phyloP scores from a whole-genome alignment of 163 green algal species.

The Chlorella variabilis region DNA sequence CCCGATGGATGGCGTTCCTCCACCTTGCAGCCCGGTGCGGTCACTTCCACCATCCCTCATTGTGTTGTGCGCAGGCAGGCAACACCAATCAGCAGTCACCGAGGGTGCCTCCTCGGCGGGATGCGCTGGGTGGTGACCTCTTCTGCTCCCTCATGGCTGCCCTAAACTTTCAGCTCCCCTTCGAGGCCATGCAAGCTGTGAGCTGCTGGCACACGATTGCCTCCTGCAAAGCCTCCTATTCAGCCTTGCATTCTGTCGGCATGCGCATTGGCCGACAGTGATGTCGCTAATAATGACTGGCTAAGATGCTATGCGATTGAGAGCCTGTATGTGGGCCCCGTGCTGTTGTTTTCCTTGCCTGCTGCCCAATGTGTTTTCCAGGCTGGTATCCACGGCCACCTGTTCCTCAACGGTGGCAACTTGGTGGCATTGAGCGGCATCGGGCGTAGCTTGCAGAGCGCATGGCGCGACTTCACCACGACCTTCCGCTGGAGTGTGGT shows the following conservation, averaged over 20 bases:
- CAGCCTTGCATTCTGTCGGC: too few relatives aligned
- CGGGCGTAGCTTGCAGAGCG: background rate
- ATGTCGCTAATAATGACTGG: too few relatives aligned
- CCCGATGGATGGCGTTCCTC: too few relatives aligned
- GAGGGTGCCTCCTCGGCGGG: conserved; percentile 3
- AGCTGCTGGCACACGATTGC: too few relatives aligned
- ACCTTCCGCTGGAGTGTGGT: conserved; percentile 47
- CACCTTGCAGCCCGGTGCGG: too few relatives aligned
- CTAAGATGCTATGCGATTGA: too few relatives aligned
- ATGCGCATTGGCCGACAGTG: too few relatives aligned
- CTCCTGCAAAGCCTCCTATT: too few relatives aligned
- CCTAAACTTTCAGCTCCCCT: conserved; percentile 55
- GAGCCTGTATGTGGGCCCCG: too few relatives aligned
- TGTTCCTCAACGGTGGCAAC: conserved; percentile 57
- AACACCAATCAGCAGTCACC: background rate
- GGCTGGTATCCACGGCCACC: conserved; percentile 57
- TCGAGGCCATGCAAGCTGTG: conserved; percentile 16
- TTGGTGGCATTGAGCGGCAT: conserved; percentile 16
- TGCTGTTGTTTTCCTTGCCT: background rate
- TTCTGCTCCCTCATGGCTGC: conserved; percentile 49
- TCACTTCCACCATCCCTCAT: too few relatives aligned
- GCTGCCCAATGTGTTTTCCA: background rate
- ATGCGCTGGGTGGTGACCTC: conserved; percentile 58
- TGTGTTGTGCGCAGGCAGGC: background rate
- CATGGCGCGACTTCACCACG: conserved; percentile 18